Base-by-base conservation (phyloP, 2,329 filamentous ascomycete genomes). In the Curvularia lunata region DNA sequence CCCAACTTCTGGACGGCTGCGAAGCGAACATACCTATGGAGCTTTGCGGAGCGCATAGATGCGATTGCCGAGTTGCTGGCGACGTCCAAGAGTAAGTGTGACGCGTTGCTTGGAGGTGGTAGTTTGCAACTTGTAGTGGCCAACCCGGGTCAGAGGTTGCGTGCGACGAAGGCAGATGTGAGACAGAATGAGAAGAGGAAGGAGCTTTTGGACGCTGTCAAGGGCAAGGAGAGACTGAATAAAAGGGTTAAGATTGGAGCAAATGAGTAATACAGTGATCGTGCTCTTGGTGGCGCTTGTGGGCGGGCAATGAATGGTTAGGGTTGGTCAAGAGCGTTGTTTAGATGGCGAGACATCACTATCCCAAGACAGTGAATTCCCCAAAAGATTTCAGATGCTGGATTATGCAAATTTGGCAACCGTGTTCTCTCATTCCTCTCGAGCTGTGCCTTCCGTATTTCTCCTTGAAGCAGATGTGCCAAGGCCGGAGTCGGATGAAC, bases 61-160 rank as follows among this genome's bases (percentile, higher is more conserved):
- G 28, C 25, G n/a, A 56, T 56, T 25, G 34, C 41, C 10, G 18
- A 52, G 21, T 12, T 56, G 21, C 32, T 61, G 45, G 18, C 27
- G 8, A n/a, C 12, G 1, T 58, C 48, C 6, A 56, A 61, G 28
- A 49, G 27, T 3, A 47, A 46, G 18, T 61, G 59, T 28, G 43
- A 59, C 13, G 34, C 27, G 32, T 18, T 59, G n/a, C 9, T 58
- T 19, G 55, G 42, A 10, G 52, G 41, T 3, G 13, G 12, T 10
- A 23, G 55, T n/a, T 7, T 55, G 43, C 48, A 53, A 12, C 12
- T 21, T 6, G 18, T 61, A 12, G 54, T 61, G 10, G 55, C 16
- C 8, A 28, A 30, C 10, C 25, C 56, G n/a, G 10, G 16, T 5
- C 19, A 54, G 25, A 38, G 21, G 21, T 10, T 38, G 21, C 8